Percentiles rank a stretch among this genome's conserved stretches.
Conservation (phyloP, 23 red algal genomes). For the Gracilariopsis chorda region DNA sequence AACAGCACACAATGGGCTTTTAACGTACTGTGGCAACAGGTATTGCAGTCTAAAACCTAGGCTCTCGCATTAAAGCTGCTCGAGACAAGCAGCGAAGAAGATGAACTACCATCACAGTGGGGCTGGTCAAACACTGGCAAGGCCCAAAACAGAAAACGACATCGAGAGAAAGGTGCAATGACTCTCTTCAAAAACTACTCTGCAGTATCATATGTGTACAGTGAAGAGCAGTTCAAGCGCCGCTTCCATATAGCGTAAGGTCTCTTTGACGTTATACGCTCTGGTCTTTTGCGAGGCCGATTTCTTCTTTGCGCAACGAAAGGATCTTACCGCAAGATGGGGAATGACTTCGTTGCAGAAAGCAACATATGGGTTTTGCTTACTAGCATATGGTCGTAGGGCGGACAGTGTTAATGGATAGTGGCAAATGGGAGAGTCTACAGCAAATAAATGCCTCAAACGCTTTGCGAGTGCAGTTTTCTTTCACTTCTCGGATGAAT, state of each 20-base stretch:
- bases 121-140: too few relatives aligned
- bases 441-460: background rate
- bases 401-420: background rate
- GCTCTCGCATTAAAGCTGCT: too few relatives aligned
- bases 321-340: background rate
- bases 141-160: background rate
- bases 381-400: background rate
- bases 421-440: background rate
- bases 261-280: background rate
- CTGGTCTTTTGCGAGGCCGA: background rate
- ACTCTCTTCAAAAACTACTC: background rate
- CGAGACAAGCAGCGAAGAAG: too few relatives aligned
- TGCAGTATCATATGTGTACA: background rate
- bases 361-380: background rate
- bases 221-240: background rate
- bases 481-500: background rate
- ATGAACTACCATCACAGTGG: too few relatives aligned
- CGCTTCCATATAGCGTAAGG: background rate
- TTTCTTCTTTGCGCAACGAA: background rate
- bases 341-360: background rate
- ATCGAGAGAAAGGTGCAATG: background rate
- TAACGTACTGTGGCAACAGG: too few relatives aligned
- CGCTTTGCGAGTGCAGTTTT: background rate
- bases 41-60: too few relatives aligned
- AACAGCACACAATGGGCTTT: too few relatives aligned